Evolutionary conservation across 2,329 filamentous ascomycete species (phyloP).

Genomic region (Pleochaeta shiraiana): DNA sequence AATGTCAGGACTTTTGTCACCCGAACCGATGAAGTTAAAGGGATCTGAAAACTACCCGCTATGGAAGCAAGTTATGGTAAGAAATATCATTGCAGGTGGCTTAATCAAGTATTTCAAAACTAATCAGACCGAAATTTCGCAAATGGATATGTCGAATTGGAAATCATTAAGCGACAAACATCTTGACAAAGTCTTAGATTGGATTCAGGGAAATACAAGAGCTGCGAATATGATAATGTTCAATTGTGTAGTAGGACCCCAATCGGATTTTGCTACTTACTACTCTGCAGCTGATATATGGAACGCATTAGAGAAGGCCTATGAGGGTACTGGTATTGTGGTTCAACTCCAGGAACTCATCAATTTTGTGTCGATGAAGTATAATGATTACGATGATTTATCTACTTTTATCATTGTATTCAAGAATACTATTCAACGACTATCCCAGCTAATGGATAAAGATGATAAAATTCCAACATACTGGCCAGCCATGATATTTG

Average conservation of each 20-base stretch:
- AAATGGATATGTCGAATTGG: not conserved
- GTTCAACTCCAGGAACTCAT: constrained; percentile 1
- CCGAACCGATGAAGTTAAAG: not conserved
- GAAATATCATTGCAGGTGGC: not conserved
- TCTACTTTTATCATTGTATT: not conserved
- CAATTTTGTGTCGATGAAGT: not conserved
- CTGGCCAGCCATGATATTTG: constrained; percentile 4
- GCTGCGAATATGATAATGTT: not conserved
- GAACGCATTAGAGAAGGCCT: not conserved
- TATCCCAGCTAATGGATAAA: not conserved
- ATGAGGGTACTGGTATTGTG: constrained; percentile 4
- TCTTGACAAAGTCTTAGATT: not conserved
- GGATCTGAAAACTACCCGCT: not conserved
- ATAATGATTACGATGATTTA: not conserved
- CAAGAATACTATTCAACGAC: not conserved
- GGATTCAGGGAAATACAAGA: not conserved
- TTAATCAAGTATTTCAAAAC: not conserved
- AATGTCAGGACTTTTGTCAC: not conserved
- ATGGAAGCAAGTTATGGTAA: not conserved
- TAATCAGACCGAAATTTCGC: not conserved
- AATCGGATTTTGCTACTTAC: not conserved
- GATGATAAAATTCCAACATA: not conserved
- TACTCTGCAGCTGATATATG: not conserved
- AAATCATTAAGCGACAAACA: not conserved
- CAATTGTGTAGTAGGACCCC: not conserved